Conservation (phyloP, 225 moss, liverwort and hornwort genomes). For the Straminergon stramineum region DNA sequence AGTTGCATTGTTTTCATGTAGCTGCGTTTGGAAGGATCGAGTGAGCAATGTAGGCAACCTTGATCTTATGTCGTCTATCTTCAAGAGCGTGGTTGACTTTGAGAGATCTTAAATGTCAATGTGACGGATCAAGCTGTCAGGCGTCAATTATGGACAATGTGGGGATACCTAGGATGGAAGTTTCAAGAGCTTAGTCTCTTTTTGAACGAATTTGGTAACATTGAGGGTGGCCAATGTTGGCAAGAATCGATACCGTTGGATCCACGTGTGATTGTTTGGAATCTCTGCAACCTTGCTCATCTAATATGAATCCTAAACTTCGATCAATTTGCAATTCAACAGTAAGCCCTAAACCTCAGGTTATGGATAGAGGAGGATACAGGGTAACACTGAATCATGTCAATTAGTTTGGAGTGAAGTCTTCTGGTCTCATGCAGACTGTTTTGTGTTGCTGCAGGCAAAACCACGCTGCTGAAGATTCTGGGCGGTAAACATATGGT, state of each 20-base stretch:
- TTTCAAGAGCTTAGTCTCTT: neutral
- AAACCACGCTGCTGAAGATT: conserved; percentile 78
- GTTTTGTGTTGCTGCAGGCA: conserved; percentile 38
- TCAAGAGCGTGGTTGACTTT: neutral
- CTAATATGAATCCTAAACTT: neutral
- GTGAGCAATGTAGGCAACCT: neutral
- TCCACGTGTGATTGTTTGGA: neutral
- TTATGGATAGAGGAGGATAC: neutral
- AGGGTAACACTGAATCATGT: neutral
- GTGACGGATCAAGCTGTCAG: neutral
- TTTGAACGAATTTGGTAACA: neutral
- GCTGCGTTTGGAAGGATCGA: neutral
- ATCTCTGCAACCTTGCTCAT: neutral
- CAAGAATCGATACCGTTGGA: neutral
- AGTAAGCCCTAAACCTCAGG: neutral
- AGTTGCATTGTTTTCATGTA: too few species aligned
- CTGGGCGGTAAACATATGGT: conserved; percentile 98
- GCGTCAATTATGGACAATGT: neutral
- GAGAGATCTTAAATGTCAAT: neutral
- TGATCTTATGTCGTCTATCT: neutral
- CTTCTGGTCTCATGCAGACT: neutral
- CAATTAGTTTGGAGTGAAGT: neutral
- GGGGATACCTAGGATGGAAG: neutral
- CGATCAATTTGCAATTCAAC: neutral
- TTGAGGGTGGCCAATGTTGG: neutral